Percentiles rank a stretch among this genome's conserved stretches.
phyloP scores from a whole-genome alignment of 164 flowering plant genomes.

The Kalanchoe fedtschenkoi region DNA sequence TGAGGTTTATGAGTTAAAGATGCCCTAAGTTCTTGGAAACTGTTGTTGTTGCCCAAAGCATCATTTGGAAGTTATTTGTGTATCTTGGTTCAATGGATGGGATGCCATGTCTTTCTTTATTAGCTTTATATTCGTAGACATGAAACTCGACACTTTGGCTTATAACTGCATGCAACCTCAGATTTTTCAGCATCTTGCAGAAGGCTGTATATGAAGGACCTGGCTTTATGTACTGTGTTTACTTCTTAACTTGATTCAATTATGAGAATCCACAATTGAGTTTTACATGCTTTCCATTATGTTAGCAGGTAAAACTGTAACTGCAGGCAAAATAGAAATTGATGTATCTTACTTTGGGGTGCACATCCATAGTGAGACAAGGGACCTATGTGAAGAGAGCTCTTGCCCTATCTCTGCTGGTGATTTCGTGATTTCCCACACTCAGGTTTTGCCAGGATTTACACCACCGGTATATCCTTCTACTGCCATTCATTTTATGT shows the following conservation, averaged over 20 bases:
- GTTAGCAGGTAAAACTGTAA: neutral
- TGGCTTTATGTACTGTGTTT: neutral
- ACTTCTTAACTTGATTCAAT: neutral
- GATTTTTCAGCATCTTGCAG: neutral
- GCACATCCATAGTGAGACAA: neutral
- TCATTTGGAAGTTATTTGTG: no score
- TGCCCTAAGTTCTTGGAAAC: neutral
- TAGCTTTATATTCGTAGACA: neutral
- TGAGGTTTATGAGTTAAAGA: no score
- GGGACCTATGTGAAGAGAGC: neutral
- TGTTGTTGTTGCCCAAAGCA: neutral
- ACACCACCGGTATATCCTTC: slow-evolving; percentile 2
- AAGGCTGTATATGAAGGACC: neutral
- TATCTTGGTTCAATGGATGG: no score
- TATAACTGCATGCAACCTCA: neutral
- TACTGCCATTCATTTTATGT: neutral
- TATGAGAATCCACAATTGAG: neutral
- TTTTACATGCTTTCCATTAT: neutral
- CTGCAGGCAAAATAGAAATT: slow-evolving; percentile 4
- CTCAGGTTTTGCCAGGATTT: slow-evolving; percentile 10
- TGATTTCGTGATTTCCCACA: slow-evolving; percentile 10
- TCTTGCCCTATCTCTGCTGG: slow-evolving; percentile 5
- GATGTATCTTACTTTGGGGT: slow-evolving; percentile 1
- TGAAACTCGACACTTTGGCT: neutral
- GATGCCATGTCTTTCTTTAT: neutral